Percentiles rank a stretch among this genome's conserved stretches.
Conservation (phyloP, 768 basidiomycete genomes). For the Auricularia auricula-judae region DNA sequence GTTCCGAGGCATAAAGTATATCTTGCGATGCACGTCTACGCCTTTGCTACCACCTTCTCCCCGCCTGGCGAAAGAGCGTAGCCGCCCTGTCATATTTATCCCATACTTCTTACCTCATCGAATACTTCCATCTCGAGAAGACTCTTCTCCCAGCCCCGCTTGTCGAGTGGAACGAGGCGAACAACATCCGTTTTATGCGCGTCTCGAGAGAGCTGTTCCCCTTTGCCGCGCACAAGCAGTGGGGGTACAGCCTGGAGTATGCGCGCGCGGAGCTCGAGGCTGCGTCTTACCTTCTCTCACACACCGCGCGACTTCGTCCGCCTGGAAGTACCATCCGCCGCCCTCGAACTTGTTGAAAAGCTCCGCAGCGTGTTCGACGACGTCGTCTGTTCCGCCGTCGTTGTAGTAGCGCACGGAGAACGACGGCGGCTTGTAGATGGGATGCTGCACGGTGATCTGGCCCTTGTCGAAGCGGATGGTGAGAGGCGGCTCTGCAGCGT, state of each 20-base stretch:
- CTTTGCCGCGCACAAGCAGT: too few species aligned
- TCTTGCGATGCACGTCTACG: too few species aligned
- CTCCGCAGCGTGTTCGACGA: conserved; percentile 26
- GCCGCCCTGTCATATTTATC: conserved; percentile 56
- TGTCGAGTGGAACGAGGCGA: too few species aligned
- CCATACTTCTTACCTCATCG: conserved; percentile 60
- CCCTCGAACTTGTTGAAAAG: conserved; percentile 50
- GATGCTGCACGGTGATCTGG: conserved; percentile 48
- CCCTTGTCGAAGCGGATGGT: conserved; percentile 69
- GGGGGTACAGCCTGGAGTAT: too few species aligned
- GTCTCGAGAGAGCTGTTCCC: too few species aligned
- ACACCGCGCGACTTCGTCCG: conserved; percentile 79
- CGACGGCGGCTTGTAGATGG: conserved; percentile 54
- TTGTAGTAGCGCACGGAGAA: conserved; percentile 56
- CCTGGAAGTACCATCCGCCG: conserved; percentile 74
- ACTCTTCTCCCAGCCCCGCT: conserved; percentile 76
- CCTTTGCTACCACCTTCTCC: conserved; percentile 32
- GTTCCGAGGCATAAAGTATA: too few species aligned
- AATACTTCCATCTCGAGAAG: conserved; percentile 74
- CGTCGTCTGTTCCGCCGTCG: conserved; percentile 30
- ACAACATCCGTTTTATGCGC: too few species aligned
- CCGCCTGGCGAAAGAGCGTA: conserved; percentile 54
- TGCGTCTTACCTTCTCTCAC: conserved; percentile 62
- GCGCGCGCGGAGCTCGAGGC: too few species aligned
- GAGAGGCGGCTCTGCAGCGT: conserved; percentile 38